phyloP scores from a whole-genome alignment of 768 basidiomycete species.

The Boletellus ananas region DNA sequence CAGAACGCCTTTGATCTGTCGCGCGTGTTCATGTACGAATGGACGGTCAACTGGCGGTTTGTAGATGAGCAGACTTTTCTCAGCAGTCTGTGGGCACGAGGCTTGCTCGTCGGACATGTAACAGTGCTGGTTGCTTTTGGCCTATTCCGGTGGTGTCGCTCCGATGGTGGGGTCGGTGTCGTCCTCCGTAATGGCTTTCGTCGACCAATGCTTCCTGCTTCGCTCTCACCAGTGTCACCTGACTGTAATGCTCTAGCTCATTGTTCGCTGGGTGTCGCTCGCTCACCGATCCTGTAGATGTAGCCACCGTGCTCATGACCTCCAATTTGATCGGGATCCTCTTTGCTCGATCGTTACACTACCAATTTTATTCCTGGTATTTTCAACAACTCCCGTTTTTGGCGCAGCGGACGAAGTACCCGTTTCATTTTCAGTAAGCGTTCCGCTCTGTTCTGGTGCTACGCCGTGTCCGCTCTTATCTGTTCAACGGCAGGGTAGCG shows the following conservation, averaged over 20 bases:
- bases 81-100: slow-evolving; percentile 53
- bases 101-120: slow-evolving; percentile 66
- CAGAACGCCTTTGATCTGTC: slow-evolving; percentile 80
- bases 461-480: slow-evolving; percentile 1
- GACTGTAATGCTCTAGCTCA: slow-evolving; percentile 52
- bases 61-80: slow-evolving; percentile 75
- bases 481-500: slow-evolving; percentile 42
- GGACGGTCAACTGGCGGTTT: slow-evolving; percentile 99
- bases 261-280: slow-evolving; percentile 1
- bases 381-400: slow-evolving; percentile 86
- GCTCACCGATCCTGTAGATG: slow-evolving; percentile 46
- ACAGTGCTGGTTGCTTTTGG: slow-evolving; percentile 61
- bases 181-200: slow-evolving; percentile 55
- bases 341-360: slow-evolving; percentile 92
- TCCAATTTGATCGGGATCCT: slow-evolving; percentile 89
- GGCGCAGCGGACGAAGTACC: slow-evolving; percentile 68
- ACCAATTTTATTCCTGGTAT: slow-evolving; percentile 99
- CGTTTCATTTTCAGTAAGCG: slow-evolving; percentile 56
- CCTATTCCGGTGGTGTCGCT: slow-evolving; percentile 68
- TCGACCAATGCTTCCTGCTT: slow-evolving; percentile 48
- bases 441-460: slow-evolving; percentile 1
- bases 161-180: slow-evolving; percentile 60
- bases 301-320: slow-evolving; percentile 79
- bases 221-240: slow-evolving; percentile 43
- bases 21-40: slow-evolving; percentile 87